phyloP scores from a whole-genome alignment of 495 filamentous ascomycete species.

The Parathielavia hyrcaniae region DNA sequence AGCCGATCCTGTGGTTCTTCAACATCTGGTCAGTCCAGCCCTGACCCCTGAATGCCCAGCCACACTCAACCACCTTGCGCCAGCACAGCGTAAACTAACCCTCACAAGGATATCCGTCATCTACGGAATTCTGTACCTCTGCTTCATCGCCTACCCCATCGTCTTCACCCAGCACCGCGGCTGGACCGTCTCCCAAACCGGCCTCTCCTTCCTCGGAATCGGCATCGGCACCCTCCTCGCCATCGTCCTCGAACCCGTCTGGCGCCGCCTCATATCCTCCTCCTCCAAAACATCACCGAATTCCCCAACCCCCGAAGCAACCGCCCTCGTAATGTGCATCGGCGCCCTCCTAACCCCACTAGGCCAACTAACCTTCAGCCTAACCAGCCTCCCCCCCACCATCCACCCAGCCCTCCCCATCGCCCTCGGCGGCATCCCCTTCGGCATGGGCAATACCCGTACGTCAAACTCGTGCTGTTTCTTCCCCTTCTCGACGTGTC shows the following conservation, averaged over 20 bases:
- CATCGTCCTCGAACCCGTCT: conserved; percentile 62
- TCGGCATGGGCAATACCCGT: conserved; percentile 70
- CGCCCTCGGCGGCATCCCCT: conserved; percentile 70
- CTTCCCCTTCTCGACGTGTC: too few relatives aligned
- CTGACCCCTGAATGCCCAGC: not conserved
- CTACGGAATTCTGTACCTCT: conserved; percentile 73
- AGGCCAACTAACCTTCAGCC: conserved; percentile 72
- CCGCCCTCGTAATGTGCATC: conserved; percentile 64
- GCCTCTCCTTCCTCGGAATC: conserved; percentile 77
- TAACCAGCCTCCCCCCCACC: conserved; percentile 65
- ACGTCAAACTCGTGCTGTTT: too few relatives aligned
- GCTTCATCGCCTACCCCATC: conserved; percentile 79
- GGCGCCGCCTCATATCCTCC: conserved; percentile 64
- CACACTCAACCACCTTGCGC: not conserved
- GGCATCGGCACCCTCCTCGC: conserved; percentile 65
- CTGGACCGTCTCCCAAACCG: conserved; percentile 66
- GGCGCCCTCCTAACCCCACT: conserved; percentile 61
- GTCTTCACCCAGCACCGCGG: conserved; percentile 66
- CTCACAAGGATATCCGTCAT: conserved; percentile 44
- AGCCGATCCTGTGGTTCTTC: conserved; percentile 84
- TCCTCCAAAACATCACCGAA: conserved; percentile 53
- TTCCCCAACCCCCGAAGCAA: conserved; percentile 57
- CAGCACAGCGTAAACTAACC: not conserved
- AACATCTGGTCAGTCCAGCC: conserved; percentile 48
- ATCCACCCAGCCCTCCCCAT: conserved; percentile 74